Evolutionary conservation across 2,329 filamentous ascomycete species (phyloP), one percentile per base, ranked within the genome.

Genomic region (Didymella segeticola): DNA sequence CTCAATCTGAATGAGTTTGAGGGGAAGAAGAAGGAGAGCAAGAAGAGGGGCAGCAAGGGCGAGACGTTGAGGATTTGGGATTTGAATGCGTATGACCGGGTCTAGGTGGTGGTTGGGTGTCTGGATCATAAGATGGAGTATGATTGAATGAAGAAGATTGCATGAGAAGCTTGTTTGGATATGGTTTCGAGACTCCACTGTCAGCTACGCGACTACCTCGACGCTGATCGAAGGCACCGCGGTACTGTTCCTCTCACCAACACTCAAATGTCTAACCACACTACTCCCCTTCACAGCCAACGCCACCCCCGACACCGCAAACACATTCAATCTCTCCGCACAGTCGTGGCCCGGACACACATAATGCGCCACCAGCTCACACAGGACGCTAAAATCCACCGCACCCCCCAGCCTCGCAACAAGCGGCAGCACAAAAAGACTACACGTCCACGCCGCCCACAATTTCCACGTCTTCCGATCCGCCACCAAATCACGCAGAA

Each of bases 11-110:
- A 77, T 43, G 71, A 75, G 49, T 48, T 51, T 25, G 66, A 62
- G 3, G 51, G 68, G 66, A n/a, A 69, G 73, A 59, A 75, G 74
- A 62, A 72, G 71, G 57, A 75, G 70, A 61, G 43, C 41, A 76
- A 72, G 54, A 78, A 72, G 76, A 75, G 72, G 60, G 76, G 73
- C 58, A 67, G 71, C 25, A 72, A 70, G 57, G 77, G 77, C 5
- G 74, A 76, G 67, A 78, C 75, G 36, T 53, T 77, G 43, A 70
- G 70, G 47, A 71, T 80, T 27, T 80, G 78, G 78, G 77, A 80
- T 54, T 22, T 73, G 46, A 69, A 63, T 49, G 62, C 58, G 3
- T 58, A 58, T 39, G 61, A 61, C 37, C 60, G 58, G 34, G 39
- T 58, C 15, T 60, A 48, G 36, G 33, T 3, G 30, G 33, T 14